These are phyloP conservation scores for Paraurostyla sp. DNA, from an alignment of 73 alveolate genomes.

Conservation along the genomic window DNA sequence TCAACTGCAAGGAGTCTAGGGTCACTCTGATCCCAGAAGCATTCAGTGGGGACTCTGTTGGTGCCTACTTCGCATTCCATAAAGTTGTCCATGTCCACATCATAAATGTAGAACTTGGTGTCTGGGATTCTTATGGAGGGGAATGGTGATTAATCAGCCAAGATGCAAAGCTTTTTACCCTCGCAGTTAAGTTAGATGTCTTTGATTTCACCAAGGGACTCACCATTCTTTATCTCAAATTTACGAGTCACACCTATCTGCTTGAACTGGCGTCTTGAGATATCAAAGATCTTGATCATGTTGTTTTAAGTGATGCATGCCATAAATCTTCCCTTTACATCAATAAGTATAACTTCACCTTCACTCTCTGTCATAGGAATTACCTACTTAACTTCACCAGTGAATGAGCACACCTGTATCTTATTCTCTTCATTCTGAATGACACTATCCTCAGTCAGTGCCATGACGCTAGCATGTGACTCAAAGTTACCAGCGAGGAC, in stretches of 20 bases:
- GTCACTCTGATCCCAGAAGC: conserved; percentile 95
- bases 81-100: conserved; percentile 95
- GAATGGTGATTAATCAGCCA: conserved; percentile 94
- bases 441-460: conserved; percentile 88
- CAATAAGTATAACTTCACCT: conserved; percentile 92
- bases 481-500: conserved; percentile 80
- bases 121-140: conserved; percentile 91
- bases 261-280: conserved; percentile 92
- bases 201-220: conserved; percentile 89
- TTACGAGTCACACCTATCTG: conserved; percentile 92
- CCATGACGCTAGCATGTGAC: conserved; percentile 87
- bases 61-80: conserved; percentile 89
- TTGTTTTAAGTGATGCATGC: conserved; percentile 77
- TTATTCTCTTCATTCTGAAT: conserved; percentile 82
- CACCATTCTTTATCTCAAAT: conserved; percentile 95
- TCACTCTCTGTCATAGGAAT: conserved; percentile 92
- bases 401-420: conserved; percentile 91
- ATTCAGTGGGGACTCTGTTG: conserved; percentile 93
- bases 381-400: conserved; percentile 93
- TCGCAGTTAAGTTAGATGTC: conserved; percentile 90
- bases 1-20: conserved; percentile 92
- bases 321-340: conserved; percentile 84
- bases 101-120: conserved; percentile 92
- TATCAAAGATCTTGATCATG: conserved; percentile 91
- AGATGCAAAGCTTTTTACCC: conserved; percentile 93